phyloP scores from a whole-genome alignment of 2,329 filamentous ascomycete genomes.

The Lecanicillium sp. region DNA sequence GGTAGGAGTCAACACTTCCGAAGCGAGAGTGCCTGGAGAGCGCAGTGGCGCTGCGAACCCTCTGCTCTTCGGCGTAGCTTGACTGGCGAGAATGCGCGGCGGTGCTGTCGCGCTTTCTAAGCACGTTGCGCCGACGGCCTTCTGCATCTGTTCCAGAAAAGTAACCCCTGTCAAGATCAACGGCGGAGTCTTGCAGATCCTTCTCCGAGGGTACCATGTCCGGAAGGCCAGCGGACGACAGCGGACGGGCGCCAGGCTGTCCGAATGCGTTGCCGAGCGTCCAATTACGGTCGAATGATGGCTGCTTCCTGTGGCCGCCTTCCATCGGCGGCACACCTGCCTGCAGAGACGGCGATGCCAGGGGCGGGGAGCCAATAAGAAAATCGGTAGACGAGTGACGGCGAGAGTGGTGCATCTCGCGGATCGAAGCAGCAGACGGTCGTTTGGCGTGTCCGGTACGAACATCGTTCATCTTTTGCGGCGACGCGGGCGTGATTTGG shows the following conservation, averaged over 20 bases:
- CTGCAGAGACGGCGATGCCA: slow-evolving; percentile 34
- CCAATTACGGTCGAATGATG: slow-evolving; percentile 67
- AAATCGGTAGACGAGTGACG: slow-evolving; percentile 85
- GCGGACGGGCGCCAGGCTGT: slow-evolving; percentile 36
- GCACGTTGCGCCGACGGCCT: slow-evolving; percentile 65
- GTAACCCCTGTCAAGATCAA: slow-evolving; percentile 79
- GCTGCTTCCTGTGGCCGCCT: slow-evolving; percentile 54
- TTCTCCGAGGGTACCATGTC: slow-evolving; percentile 36
- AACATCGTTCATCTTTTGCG: slow-evolving; percentile 34
- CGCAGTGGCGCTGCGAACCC: slow-evolving; percentile 58
- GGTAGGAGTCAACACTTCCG: slow-evolving; percentile 70
- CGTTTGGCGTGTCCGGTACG: slow-evolving; percentile 46
- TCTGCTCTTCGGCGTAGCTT: slow-evolving; percentile 71
- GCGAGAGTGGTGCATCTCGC: slow-evolving; percentile 76
- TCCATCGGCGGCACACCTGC: slow-evolving; percentile 36
- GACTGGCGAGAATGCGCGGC: slow-evolving; percentile 60
- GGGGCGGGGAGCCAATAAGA: slow-evolving; percentile 32
- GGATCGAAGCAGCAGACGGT: slow-evolving; percentile 75
- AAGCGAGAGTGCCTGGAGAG: slow-evolving; percentile 70
- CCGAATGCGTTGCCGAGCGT: slow-evolving; percentile 50
- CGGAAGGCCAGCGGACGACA: slow-evolving; percentile 48
- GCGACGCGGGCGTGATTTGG: slow-evolving; percentile 35
- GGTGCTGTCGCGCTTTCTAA: slow-evolving; percentile 68
- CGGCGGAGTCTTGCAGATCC: slow-evolving; percentile 40
- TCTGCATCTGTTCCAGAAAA: slow-evolving; percentile 88